Conservation (phyloP, 768 basidiomycete genomes). For the Lyophyllum semitale region DNA sequence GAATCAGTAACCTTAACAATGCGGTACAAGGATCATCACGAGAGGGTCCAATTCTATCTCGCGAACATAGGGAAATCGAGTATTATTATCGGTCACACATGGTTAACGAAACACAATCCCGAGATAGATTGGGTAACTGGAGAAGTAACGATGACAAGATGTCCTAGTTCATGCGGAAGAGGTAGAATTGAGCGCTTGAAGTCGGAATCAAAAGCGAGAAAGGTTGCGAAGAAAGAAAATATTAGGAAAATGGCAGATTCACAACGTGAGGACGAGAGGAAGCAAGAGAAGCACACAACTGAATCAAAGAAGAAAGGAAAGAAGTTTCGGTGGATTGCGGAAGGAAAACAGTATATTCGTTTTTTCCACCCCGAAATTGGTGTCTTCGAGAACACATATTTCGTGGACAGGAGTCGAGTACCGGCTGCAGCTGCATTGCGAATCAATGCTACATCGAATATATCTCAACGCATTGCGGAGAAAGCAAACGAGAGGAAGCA, state of each 20-base stretch:
- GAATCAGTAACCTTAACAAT: neutral
- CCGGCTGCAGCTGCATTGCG: neutral
- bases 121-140: too few relatives aligned
- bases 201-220: neutral
- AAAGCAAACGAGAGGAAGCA: neutral
- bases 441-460: too few relatives aligned
- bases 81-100: too few relatives aligned
- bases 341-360: neutral
- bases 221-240: neutral
- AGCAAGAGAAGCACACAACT: neutral
- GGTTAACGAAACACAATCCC: too few relatives aligned
- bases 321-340: conserved; percentile 1
- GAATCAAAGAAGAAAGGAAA: neutral
- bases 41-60: neutral
- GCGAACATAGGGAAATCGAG: too few relatives aligned
- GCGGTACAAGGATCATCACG: neutral
- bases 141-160: neutral
- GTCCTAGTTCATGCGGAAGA: neutral
- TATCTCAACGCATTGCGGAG: neutral
- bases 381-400: too few relatives aligned
- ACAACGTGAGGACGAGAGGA: neutral
- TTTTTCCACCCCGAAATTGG: conserved; percentile 1
- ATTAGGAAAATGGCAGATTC: neutral
- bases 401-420: neutral
- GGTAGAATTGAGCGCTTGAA: neutral